These are phyloP conservation scores for Microcera coccophila DNA, from an alignment of 2,329 filamentous ascomycete species.

Conservation along the genomic window DNA sequence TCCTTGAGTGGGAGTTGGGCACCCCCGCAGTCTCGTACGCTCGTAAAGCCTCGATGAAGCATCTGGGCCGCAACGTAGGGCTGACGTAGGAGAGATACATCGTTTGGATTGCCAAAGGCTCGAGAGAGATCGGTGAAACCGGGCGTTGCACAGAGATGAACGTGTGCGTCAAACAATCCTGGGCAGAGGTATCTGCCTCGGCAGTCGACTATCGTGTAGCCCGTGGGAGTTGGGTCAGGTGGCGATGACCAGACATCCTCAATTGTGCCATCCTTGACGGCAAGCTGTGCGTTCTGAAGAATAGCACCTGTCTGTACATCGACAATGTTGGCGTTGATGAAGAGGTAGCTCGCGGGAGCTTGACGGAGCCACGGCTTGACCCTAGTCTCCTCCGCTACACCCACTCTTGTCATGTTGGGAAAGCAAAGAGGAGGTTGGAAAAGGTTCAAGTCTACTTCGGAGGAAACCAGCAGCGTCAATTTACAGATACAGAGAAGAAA, in stretches of 20 bases:
- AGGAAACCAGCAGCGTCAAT: too few species aligned
- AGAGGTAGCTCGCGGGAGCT: slow-evolving; percentile 25
- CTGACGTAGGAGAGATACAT: slow-evolving; percentile 41
- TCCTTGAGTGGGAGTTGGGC: slow-evolving; percentile 51
- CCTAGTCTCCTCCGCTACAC: slow-evolving; percentile 3
- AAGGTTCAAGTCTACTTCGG: too few species aligned
- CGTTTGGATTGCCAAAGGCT: slow-evolving; percentile 28
- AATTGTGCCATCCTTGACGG: slow-evolving; percentile 34
- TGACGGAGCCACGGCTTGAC: slow-evolving; percentile 21
- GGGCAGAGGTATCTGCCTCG: slow-evolving; percentile 28
- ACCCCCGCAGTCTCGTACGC: slow-evolving; percentile 55
- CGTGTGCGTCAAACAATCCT: slow-evolving; percentile 31
- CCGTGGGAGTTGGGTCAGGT: background rate
- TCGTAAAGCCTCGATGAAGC: slow-evolving; percentile 55
- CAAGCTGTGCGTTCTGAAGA: slow-evolving; percentile 29
- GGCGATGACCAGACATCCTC: slow-evolving; percentile 20
- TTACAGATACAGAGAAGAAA: too few species aligned
- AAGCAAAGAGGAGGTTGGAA: background rate
- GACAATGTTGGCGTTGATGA: slow-evolving; percentile 44
- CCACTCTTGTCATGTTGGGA: slow-evolving; percentile 6
- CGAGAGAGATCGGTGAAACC: slow-evolving; percentile 25
- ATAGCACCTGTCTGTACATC: slow-evolving; percentile 36
- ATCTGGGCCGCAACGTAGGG: slow-evolving; percentile 47
- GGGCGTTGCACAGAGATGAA: slow-evolving; percentile 30
- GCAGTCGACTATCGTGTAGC: slow-evolving; percentile 17